phyloP scores from a whole-genome alignment of 352 stramenopile species.

The Phytophthora pisi region DNA sequence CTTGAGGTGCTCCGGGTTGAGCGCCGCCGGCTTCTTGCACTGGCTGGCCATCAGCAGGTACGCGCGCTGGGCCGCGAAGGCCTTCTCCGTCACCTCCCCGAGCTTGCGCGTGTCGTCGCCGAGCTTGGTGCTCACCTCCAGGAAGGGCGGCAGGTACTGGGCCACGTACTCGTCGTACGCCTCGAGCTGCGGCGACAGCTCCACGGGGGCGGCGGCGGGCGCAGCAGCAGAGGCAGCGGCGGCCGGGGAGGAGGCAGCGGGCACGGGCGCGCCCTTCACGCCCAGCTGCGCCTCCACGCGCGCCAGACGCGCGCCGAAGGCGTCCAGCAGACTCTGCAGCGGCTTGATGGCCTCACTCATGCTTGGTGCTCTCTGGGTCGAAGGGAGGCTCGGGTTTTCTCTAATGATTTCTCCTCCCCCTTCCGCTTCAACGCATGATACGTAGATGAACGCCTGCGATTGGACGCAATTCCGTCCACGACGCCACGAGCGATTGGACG shows the following conservation, averaged over 20 bases:
- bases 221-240: constrained; percentile 11
- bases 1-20: constrained; percentile 74
- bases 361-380: constrained; percentile 5
- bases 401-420: constrained; percentile 25
- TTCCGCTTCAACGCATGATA: constrained; percentile 19
- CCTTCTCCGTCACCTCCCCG: constrained; percentile 84
- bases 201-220: constrained; percentile 24
- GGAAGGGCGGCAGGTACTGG: constrained; percentile 84
- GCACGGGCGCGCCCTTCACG: constrained; percentile 37
- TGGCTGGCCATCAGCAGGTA: constrained; percentile 93
- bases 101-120: constrained; percentile 84
- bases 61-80: constrained; percentile 89
- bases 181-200: constrained; percentile 72
- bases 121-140: constrained; percentile 75
- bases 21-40: constrained; percentile 92
- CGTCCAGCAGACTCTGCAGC: constrained; percentile 83
- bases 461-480: constrained; percentile 3
- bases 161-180: constrained; percentile 93
- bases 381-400: constrained; percentile 13
- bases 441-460: constrained; percentile 3
- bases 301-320: constrained; percentile 77
- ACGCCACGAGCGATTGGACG: constrained; percentile 9
- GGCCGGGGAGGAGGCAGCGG: constrained; percentile 9
- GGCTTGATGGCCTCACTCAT: constrained; percentile 78
- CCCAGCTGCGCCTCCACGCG: constrained; percentile 81